Evolutionary conservation across 163 green algal species (phyloP), one percentile per base, ranked within the genome.

Genomic region (Scenedesmus sp.): DNA sequence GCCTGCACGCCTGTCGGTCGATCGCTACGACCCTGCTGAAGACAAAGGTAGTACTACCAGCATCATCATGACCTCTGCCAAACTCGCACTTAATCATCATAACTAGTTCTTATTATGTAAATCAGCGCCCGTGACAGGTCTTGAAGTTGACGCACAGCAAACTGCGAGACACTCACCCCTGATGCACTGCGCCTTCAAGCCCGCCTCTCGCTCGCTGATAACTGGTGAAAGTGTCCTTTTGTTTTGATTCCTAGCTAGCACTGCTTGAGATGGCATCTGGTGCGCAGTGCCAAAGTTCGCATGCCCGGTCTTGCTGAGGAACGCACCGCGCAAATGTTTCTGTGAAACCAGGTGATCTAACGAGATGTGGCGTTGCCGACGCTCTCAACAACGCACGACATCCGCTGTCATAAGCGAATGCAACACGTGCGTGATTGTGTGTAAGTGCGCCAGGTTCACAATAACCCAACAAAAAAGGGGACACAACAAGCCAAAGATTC

Each of bases 121-220:
- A 40, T 20, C 30, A 22, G 65, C 30, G 30, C 40, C 24, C 65
- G 3, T 40, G 30, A 70, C 30, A 26, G 30, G 65, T 76, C 65
- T 30, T 76, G 30, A 76, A 40, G 65, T 9, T 16, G 7, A 18
- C 2, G 65, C 65, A 40, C 30, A 18, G 30, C 30, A 7, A 76
- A 30, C 65, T 76, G 65, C 61, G 61, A 73, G 61, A 73, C 65
- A 76, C 65, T 76, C 65, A 76, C 65, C 65, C 65, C 65, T 76
- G 7, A 76, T 76, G 65, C 65, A 76, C 65, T 76, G 65, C 65
- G 65, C 65, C 65, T 76, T 76, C 65, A 76, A 76, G 65, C 65
- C 65, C 65, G 65, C 30, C 30, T 40, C 65, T 18, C 40, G 30
- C 65, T 40, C 65, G 30, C 65, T 40, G 7, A 40, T 37, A n/a